Conservation (phyloP, 345 rosid species). For the Salix viminalis region DNA sequence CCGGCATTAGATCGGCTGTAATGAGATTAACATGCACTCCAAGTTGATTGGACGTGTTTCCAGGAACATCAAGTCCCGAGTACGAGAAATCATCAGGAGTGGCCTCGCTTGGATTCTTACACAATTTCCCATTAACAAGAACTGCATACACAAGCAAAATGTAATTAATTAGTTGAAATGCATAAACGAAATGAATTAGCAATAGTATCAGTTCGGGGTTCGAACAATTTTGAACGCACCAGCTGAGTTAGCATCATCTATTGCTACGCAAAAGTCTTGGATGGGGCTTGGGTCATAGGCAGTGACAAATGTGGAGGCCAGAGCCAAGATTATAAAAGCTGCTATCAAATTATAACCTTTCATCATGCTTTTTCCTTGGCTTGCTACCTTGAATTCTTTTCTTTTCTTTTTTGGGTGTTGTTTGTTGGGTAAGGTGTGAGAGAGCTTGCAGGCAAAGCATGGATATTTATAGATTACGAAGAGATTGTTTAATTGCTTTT, state of each 20-base stretch:
- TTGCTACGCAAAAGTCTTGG: slow-evolving; percentile 9
- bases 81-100: neutral
- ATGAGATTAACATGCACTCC: neutral
- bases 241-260: neutral
- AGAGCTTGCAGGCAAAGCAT: neutral
- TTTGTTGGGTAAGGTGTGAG: neutral
- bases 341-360: neutral
- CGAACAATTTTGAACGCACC: neutral
- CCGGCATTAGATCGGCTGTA: neutral
- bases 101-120: too few species aligned
- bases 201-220: neutral
- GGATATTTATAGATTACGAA: neutral
- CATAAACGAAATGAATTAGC: neutral
- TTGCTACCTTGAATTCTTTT: neutral
- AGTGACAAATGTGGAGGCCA: neutral
- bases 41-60: neutral
- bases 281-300: slow-evolving; percentile 15
- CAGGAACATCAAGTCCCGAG: neutral
- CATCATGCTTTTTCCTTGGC: neutral
- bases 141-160: neutral
- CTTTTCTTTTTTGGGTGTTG: neutral
- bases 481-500: neutral
- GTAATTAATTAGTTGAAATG: neutral
- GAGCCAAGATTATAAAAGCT: neutral
- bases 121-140: too few species aligned